phyloP scores from a whole-genome alignment of 2,329 filamentous ascomycete species.

The Bimuria novae-zelandiae region DNA sequence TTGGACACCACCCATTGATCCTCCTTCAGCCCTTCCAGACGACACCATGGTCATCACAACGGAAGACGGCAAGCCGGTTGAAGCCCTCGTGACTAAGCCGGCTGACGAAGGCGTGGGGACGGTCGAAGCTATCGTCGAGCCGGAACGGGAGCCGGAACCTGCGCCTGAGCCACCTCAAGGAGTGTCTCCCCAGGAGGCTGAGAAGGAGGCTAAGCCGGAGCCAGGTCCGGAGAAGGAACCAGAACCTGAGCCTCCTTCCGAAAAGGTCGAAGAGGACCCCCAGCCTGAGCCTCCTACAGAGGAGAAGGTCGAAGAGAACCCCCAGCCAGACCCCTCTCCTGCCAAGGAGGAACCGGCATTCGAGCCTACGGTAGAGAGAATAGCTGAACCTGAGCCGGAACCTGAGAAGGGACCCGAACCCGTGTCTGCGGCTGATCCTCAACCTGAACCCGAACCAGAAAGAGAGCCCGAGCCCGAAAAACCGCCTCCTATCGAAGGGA shows the following conservation, averaged over 20 bases:
- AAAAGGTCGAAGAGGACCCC: too few relatives aligned
- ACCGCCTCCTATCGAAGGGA: neutral
- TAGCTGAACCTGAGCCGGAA: neutral
- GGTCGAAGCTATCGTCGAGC: constrained; percentile 11
- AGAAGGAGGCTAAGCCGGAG: constrained; percentile 7
- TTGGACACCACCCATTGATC: constrained; percentile 1
- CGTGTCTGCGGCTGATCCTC: too few relatives aligned
- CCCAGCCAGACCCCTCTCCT: neutral
- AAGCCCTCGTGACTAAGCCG: constrained; percentile 10
- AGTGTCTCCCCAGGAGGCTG: neutral
- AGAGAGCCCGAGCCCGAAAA: neutral
- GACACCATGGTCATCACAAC: constrained; percentile 19
- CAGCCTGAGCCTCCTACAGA: too few relatives aligned
- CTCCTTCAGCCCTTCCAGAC: constrained; percentile 10
- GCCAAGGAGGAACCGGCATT: constrained; percentile 1
- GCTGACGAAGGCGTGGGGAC: constrained; percentile 9
- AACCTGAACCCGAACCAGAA: too few relatives aligned
- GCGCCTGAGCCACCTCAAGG: neutral
- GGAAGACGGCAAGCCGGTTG: constrained; percentile 14
- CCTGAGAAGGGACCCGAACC: neutral
- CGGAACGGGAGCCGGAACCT: constrained; percentile 6
- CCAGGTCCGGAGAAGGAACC: constrained; percentile 10
- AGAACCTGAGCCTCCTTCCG: constrained; percentile 8
- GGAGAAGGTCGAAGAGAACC: constrained; percentile 2
- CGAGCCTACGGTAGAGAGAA: neutral